A percentile compares a stretch with the other conserved stretches of the same genome.
Evolutionary conservation across 768 basidiomycete species (phyloP).

Genomic region (Tulasnella sp.): DNA sequence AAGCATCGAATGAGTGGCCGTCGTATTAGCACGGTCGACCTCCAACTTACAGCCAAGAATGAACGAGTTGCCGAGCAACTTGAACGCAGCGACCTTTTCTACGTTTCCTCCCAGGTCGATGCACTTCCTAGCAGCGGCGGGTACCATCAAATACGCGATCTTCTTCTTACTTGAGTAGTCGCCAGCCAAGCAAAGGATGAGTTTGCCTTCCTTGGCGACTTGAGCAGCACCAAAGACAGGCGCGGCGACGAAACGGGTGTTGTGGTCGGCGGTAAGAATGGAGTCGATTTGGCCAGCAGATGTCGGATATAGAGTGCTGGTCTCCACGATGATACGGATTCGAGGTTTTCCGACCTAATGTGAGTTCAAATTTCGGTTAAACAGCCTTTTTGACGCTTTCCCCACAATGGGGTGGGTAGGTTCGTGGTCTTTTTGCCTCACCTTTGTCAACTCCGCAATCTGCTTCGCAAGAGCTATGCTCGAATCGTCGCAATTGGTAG

Average conservation of each 20-base stretch:
- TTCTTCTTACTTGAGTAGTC: constrained; percentile 77
- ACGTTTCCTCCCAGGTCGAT: constrained; percentile 77
- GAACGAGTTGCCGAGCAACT: constrained; percentile 73
- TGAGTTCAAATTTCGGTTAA: not conserved
- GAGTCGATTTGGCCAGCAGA: constrained; percentile 59
- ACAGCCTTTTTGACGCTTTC: not conserved
- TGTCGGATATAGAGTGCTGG: constrained; percentile 1
- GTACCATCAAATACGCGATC: constrained; percentile 67
- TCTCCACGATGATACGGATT: constrained; percentile 8
- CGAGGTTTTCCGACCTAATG: not conserved
- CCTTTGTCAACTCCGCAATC: constrained; percentile 53
- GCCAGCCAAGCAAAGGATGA: constrained; percentile 72
- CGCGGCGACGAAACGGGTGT: constrained; percentile 58
- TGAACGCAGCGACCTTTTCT: constrained; percentile 70
- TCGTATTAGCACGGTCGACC: not conserved
- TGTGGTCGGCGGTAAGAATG: constrained; percentile 50
- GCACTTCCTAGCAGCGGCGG: constrained; percentile 64
- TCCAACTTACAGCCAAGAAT: constrained; percentile 51
- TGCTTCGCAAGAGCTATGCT: constrained; percentile 55
- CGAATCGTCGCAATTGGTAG: constrained; percentile 61
- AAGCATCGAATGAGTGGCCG: not conserved
- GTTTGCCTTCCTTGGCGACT: constrained; percentile 54
- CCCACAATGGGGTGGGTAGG: not conserved
- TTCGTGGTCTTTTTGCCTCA: constrained; percentile 27
- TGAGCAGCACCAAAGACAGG: constrained; percentile 67